phyloP scores from a whole-genome alignment of 805 yeast genomes.

The Cyberlindnera bimundalis region DNA sequence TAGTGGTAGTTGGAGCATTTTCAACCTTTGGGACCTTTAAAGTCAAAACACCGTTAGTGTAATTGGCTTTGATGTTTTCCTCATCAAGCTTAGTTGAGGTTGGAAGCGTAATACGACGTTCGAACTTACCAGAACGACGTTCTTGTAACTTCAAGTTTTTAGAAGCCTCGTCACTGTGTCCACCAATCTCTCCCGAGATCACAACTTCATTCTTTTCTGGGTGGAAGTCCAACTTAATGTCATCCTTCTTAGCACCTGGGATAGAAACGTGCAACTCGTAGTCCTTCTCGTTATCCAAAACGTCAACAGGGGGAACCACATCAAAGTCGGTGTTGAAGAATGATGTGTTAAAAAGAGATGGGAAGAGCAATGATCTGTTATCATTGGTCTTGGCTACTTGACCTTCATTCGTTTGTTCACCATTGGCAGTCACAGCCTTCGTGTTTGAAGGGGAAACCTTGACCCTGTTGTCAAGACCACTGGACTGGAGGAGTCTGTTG shows the following conservation, averaged over 20 bases:
- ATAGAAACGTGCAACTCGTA: constrained; percentile 42
- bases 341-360: constrained; percentile 29
- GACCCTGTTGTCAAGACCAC: constrained; percentile 27
- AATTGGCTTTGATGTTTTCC: constrained; percentile 42
- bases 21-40: constrained; percentile 40
- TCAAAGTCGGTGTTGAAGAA: constrained; percentile 22
- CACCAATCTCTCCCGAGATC: constrained; percentile 42
- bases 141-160: constrained; percentile 32
- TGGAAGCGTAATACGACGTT: constrained; percentile 41
- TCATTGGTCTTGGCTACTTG: constrained; percentile 3
- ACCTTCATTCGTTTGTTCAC: constrained; percentile 3
- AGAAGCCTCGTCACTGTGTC: constrained; percentile 23
- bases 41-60: constrained; percentile 42
- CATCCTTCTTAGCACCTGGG: constrained; percentile 46
- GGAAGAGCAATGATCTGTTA: constrained; percentile 13
- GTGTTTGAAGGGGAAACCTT: constrained; percentile 19
- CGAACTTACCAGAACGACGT: constrained; percentile 38
- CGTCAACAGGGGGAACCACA: constrained; percentile 43
- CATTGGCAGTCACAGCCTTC: constrained; percentile 8
- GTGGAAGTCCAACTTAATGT: constrained; percentile 44
- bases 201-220: constrained; percentile 40
- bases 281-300: constrained; percentile 40
- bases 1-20: constrained; percentile 23
- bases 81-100: constrained; percentile 36
- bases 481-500: constrained; percentile 31